phyloP scores from a whole-genome alignment of 768 basidiomycete genomes.

The Psilocybe cyanescens region DNA sequence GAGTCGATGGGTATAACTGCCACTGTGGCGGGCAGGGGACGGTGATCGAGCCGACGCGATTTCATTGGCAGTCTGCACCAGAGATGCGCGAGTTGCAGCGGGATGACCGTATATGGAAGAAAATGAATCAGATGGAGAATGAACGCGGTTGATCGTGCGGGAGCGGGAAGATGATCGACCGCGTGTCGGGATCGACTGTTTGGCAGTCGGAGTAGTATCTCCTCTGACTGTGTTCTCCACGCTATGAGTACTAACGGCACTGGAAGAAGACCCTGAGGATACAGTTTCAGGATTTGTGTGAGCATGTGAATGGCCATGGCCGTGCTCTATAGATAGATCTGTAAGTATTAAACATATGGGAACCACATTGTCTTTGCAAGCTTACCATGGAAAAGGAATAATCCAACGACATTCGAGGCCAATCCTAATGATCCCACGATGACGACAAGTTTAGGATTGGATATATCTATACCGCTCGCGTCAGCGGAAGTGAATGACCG shows the following conservation, averaged over 20 bases:
- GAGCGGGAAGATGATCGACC: conserved; percentile 37
- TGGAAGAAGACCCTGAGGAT: conserved; percentile 33
- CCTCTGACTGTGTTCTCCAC: conserved; percentile 22
- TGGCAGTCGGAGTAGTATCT: conserved; percentile 35
- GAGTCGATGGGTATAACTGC: conserved; percentile 25
- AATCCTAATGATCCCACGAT: conserved; percentile 90
- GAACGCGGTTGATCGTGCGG: conserved; percentile 14
- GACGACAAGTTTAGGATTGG: conserved; percentile 86
- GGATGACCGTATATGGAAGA: conserved; percentile 77
- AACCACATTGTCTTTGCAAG: neutral
- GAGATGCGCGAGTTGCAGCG: conserved; percentile 69
- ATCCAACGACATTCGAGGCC: conserved; percentile 88
- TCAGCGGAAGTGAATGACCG: conserved; percentile 3
- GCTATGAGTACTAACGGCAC: conserved; percentile 31
- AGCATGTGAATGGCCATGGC: conserved; percentile 63
- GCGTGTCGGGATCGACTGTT: conserved; percentile 23
- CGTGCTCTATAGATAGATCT: conserved; percentile 54
- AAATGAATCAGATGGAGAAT: conserved; percentile 41
- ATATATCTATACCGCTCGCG: conserved; percentile 62
- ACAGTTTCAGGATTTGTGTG: conserved; percentile 37
- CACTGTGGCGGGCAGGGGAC: conserved; percentile 36
- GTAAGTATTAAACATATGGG: neutral
- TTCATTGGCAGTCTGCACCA: conserved; percentile 85
- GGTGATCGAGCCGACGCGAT: conserved; percentile 63
- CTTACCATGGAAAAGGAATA: conserved; percentile 95